Evolutionary conservation across 2,329 filamentous ascomycete genomes (phyloP).

Genomic region (Phaeosphaeriaceae sp.): DNA sequence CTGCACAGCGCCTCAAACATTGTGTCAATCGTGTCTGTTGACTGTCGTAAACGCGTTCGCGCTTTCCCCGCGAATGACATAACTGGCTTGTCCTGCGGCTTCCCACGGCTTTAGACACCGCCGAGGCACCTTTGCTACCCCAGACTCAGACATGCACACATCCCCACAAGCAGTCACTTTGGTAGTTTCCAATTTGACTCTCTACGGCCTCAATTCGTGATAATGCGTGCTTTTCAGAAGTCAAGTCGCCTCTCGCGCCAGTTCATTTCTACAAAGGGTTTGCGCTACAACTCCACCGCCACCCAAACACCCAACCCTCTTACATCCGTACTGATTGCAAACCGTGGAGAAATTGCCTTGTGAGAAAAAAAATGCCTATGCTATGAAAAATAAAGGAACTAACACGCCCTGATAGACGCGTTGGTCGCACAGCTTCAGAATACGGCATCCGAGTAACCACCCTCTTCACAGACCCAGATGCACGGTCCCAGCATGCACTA

Average conservation of each 20-base stretch:
- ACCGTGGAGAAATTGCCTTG: conserved; percentile 94
- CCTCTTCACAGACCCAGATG: conserved; percentile 92
- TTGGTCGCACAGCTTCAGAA: conserved; percentile 83
- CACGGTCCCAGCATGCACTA: conserved; percentile 83
- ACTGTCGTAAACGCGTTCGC: conserved; percentile 22
- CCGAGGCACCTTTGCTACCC: conserved; percentile 30
- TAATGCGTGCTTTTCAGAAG: conserved; percentile 45
- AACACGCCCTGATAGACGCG: conserved; percentile 62
- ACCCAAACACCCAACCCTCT: conserved; percentile 49
- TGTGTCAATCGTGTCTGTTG: conserved; percentile 1
- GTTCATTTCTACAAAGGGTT: conserved; percentile 39
- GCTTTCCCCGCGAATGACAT: conserved; percentile 26
- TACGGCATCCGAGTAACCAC: conserved; percentile 94
- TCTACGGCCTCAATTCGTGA: conserved; percentile 22
- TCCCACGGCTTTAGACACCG: conserved; percentile 27
- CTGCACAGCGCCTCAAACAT: neutral
- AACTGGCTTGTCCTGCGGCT: conserved; percentile 20
- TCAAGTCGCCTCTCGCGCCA: conserved; percentile 43
- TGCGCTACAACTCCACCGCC: conserved; percentile 40
- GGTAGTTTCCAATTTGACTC: conserved; percentile 19
- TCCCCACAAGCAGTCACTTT: conserved; percentile 13
- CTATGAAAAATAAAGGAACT: neutral
- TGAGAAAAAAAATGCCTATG: conserved; percentile 36
- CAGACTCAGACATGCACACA: conserved; percentile 16
- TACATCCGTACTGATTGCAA: conserved; percentile 90